Conservation (phyloP, 495 filamentous ascomycete genomes). For the Penicillium paxilli region DNA sequence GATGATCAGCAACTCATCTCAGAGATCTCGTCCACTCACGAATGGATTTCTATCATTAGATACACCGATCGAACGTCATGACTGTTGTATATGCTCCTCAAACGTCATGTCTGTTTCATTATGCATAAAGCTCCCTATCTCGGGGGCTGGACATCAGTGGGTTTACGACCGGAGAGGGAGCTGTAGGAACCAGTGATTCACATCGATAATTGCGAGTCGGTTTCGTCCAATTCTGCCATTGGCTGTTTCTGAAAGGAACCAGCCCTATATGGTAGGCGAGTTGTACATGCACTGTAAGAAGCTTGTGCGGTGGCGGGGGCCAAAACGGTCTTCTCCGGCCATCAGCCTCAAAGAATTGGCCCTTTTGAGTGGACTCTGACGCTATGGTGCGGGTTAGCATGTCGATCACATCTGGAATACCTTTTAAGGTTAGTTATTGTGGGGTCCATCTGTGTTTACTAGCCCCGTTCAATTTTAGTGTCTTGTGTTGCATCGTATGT, state of each 20-base stretch:
- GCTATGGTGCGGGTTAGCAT: neutral
- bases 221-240: neutral
- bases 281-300: neutral
- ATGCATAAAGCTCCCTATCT: neutral
- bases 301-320: neutral
- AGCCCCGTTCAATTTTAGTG: too few species aligned
- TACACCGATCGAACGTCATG: neutral
- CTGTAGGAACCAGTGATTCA: neutral
- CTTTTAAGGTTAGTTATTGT: too few species aligned
- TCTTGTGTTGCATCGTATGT: too few species aligned
- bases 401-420: neutral
- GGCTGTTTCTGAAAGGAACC: neutral
- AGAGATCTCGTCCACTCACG: neutral
- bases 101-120: conserved; percentile 1
- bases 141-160: neutral
- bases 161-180: neutral
- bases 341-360: neutral
- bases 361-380: neutral
- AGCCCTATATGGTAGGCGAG: neutral
- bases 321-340: neutral
- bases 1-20: neutral
- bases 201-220: neutral
- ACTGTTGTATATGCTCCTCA: too few species aligned
- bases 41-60: neutral
- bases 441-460: too few species aligned